Conservation (phyloP, 2,329 filamentous ascomycete species). For the Ophiosphaerella herpotricha region DNA sequence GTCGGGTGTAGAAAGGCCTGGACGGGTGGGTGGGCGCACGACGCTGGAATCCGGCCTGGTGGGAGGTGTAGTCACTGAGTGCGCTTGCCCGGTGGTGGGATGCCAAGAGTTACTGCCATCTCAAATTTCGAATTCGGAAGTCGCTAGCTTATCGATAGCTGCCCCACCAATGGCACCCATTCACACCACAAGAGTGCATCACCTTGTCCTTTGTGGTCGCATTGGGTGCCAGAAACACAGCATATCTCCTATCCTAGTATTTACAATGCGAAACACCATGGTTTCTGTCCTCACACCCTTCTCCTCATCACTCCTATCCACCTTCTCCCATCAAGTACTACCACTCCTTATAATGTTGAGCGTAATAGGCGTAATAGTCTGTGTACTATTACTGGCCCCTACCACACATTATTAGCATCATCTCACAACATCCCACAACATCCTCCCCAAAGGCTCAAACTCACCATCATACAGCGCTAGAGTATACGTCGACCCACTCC, state of each 20-base stretch:
- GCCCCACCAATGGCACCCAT: not conserved
- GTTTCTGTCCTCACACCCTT: not conserved
- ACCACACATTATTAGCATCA: constrained; percentile 5
- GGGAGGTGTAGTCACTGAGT: constrained; percentile 29
- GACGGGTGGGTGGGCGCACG: constrained; percentile 18
- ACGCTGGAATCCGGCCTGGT: constrained; percentile 21
- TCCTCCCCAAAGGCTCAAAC: constrained; percentile 1
- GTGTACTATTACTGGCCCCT: constrained; percentile 25
- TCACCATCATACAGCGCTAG: constrained; percentile 36
- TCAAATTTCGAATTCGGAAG: constrained; percentile 23
- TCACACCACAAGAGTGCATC: no score
- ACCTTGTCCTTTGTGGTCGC: no score
- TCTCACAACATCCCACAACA: not conserved
- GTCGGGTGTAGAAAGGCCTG: constrained; percentile 27
- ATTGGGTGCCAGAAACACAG: no score
- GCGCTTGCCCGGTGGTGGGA: constrained; percentile 27
- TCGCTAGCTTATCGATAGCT: constrained; percentile 5
- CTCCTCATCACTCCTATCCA: not conserved
- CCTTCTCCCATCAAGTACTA: not conserved
- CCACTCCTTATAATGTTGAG: constrained; percentile 22
- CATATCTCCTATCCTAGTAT: no score
- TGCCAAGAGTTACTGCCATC: constrained; percentile 31
- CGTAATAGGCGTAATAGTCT: constrained; percentile 23
- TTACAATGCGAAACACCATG: not conserved
- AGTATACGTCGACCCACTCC: constrained; percentile 13